phyloP scores from a whole-genome alignment of 306 rosid species.

The Spatholobus suberectus region DNA sequence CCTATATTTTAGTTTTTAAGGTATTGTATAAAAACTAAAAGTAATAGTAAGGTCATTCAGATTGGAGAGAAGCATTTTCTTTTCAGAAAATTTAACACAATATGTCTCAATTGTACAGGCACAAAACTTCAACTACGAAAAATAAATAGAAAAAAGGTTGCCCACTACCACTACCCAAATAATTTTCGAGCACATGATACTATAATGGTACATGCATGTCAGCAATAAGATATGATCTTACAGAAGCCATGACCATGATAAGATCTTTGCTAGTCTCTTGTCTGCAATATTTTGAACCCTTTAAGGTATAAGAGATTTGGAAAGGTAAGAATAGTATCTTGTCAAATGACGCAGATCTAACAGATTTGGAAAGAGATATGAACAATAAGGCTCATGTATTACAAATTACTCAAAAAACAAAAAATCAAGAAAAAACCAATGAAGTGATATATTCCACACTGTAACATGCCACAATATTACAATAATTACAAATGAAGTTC shows the following conservation, averaged over 20 bases:
- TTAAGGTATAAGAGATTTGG: background rate
- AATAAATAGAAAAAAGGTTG: background rate
- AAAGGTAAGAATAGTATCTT: background rate
- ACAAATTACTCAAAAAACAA: background rate
- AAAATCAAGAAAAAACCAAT: background rate
- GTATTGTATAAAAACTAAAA: background rate
- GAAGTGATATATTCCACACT: constrained; percentile 10
- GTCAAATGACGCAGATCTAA: background rate
- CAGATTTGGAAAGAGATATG: background rate
- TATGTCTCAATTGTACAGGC: background rate
- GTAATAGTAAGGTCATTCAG: background rate
- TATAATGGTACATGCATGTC: background rate
- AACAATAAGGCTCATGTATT: background rate
- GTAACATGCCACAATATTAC: constrained; percentile 21
- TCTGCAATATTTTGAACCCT: background rate
- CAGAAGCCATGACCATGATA: background rate
- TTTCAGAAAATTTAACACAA: background rate
- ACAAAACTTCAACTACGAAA: background rate
- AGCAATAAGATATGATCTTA: background rate
- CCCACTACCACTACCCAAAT: background rate
- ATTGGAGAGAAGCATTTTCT: background rate
- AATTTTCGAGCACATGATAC: background rate
- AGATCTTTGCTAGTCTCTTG: background rate
- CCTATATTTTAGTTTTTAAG: background rate
- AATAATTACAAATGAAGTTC: constrained; percentile 40